Evolutionary conservation across 1,284 basidiomycete species (phyloP).

Genomic region (Apiotrichum brassicae): DNA sequence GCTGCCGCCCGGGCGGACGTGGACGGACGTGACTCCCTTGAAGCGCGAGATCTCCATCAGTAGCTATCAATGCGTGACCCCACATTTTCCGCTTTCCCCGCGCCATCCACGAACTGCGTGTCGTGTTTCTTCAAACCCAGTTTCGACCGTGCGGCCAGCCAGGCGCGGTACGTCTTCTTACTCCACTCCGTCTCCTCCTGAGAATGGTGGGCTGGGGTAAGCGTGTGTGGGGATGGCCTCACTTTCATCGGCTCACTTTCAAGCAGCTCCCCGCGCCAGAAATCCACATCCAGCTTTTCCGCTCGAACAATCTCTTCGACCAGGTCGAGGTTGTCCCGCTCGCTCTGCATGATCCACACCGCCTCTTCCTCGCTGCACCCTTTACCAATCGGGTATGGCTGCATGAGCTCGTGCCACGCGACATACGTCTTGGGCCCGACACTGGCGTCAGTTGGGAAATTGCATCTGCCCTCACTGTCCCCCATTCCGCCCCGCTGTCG

Average conservation of each 20-base stretch:
- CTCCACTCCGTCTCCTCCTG: conserved; percentile 8
- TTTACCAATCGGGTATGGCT: conserved; percentile 14
- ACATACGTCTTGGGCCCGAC: conserved; percentile 20
- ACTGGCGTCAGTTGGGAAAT: conserved; percentile 9
- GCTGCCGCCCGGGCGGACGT: conserved; percentile 20
- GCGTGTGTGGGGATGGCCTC: background rate
- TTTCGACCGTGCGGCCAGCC: conserved; percentile 16
- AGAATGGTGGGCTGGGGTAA: conserved; percentile 15
- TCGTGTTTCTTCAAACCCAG: conserved; percentile 17
- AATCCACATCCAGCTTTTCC: conserved; percentile 24
- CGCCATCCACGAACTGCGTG: conserved; percentile 25
- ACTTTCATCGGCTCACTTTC: conserved; percentile 27
- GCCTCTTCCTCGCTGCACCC: conserved; percentile 16
- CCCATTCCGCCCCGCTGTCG: conserved; percentile 36
- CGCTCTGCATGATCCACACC: conserved; percentile 17
- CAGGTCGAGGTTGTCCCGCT: conserved; percentile 30
- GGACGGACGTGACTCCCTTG: conserved; percentile 17
- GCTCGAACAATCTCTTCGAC: conserved; percentile 15
- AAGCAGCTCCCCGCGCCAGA: conserved; percentile 25
- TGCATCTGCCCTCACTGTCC: conserved; percentile 22
- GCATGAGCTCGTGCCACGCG: conserved; percentile 13
- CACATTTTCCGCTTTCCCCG: conserved; percentile 27
- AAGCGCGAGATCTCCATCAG: conserved; percentile 11
- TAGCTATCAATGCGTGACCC: background rate
- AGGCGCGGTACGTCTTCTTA: conserved; percentile 14